Base-by-base conservation (phyloP, 495 filamentous ascomycete species). In the Tuber brumale region DNA sequence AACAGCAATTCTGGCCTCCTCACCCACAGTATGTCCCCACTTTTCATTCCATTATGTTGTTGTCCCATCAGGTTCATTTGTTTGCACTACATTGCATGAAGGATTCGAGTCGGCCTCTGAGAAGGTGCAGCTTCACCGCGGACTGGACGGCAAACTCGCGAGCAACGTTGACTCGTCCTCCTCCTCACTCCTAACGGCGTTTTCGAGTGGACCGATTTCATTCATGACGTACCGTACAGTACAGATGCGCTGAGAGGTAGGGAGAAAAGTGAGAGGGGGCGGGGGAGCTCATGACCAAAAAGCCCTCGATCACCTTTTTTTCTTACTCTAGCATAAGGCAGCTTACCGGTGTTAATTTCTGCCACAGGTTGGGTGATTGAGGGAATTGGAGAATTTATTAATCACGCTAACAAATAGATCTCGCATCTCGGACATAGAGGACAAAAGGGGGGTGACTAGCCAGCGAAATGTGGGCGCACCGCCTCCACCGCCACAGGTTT, bases 401-500 rank as follows among this genome's bases (percentile, higher is more conserved):
- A 66, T 66, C 57, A 66, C 57, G 3, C 57, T 61, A 61, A 61
- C 57, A 61, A 61, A 31, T 31, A 31, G 48, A 66, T 66, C 27
- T 66, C 27, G 7, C 57, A 18, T 35, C 12, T 7, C 14, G 27
- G 57, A 66, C 14, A 31, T 66, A 16, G 57, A 31, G 57, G 51
- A 61, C 14, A 14, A 31, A n/a, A 6, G 10, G 0, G n/a, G 27
- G 51, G 37, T 39, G 37, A 66, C 57, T 66, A 14, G 57, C 57
- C 57, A 66, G 27, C 27, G 2, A 66, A 57, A 61, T 3, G 8
- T 71, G 51, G 51, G 18, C 27, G 69, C 70, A 80, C 76, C 61
- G 76, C 78, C 78, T 79, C 77, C 73, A 79, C 70, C 44, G 78
- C 78, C 78, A 80, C 78, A 80, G 39, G n/a, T 9, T 12, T 66